A percentile compares a stretch with the other conserved stretches of the same genome.
phyloP scores from a whole-genome alignment of 2,329 filamentous ascomycete genomes.

The Ceratocystis alfenasii region DNA sequence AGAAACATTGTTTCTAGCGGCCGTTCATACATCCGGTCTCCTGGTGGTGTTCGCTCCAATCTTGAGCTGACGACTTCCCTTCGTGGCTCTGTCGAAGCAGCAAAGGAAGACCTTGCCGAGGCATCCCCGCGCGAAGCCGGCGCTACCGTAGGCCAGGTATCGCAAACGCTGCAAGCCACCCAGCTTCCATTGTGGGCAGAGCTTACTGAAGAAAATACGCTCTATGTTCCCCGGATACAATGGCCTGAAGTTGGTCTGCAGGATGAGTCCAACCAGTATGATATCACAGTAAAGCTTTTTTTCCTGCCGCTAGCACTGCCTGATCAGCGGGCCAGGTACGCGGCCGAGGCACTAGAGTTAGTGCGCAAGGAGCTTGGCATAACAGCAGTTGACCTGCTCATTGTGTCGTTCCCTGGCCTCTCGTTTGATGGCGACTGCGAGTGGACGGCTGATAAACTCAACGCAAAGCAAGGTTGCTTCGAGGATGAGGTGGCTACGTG shows the following conservation, averaged over 20 bases:
- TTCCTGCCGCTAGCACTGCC: constrained; percentile 63
- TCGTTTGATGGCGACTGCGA: constrained; percentile 89
- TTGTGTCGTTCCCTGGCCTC: constrained; percentile 85
- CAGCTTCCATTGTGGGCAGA: constrained; percentile 53
- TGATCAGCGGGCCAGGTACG: constrained; percentile 54
- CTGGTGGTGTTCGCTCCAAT: constrained; percentile 71
- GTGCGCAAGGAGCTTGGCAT: constrained; percentile 72
- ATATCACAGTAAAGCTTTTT: constrained; percentile 92
- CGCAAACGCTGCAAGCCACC: constrained; percentile 27
- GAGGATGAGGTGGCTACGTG: constrained; percentile 58
- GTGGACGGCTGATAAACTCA: constrained; percentile 55
- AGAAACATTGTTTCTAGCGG: constrained; percentile 72
- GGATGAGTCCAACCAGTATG: constrained; percentile 76
- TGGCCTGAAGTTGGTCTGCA: constrained; percentile 58
- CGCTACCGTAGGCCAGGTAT: constrained; percentile 20
- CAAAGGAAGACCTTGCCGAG: constrained; percentile 48
- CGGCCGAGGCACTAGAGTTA: constrained; percentile 63
- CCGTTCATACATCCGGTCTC: constrained; percentile 71
- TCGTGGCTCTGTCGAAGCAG: constrained; percentile 66
- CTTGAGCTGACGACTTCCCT: constrained; percentile 84
- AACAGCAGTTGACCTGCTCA: constrained; percentile 68
- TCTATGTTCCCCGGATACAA: constrained; percentile 70
- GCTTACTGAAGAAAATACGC: constrained; percentile 39
- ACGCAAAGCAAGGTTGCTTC: constrained; percentile 50
- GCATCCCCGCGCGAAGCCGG: neutral